Percentiles rank a stretch among this genome's conserved stretches.
Conservation (phyloP, 1,284 basidiomycete genomes). For the Moesziomyces globuligerus region DNA sequence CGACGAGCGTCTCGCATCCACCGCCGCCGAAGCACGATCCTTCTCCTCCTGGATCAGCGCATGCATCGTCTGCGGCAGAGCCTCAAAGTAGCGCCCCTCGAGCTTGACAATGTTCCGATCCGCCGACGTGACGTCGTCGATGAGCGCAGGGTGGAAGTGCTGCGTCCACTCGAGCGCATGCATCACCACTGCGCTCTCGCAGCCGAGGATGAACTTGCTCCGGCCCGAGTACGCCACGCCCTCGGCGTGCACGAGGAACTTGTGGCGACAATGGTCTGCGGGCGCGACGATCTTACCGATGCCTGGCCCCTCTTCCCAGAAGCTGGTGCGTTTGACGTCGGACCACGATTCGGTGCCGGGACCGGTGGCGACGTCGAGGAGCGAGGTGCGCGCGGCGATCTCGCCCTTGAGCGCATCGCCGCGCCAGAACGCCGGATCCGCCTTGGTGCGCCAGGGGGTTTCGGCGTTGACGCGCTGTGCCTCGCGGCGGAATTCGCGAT, state of each 20-base stretch:
- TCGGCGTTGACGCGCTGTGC: constrained; percentile 26
- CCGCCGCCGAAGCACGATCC: too few species aligned
- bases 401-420: constrained; percentile 26
- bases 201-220: constrained; percentile 45
- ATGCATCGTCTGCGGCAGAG: constrained; percentile 15
- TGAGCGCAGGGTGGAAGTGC: constrained; percentile 55
- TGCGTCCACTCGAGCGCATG: constrained; percentile 52
- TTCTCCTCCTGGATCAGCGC: constrained; percentile 14
- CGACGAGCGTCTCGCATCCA: not conserved
- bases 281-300: constrained; percentile 34
- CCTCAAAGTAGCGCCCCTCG: constrained; percentile 16
- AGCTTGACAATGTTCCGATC: constrained; percentile 33
- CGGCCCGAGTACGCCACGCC: constrained; percentile 56
- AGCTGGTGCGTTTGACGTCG: constrained; percentile 49
- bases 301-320: constrained; percentile 32
- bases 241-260: constrained; percentile 54
- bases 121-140: constrained; percentile 4
- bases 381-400: constrained; percentile 24
- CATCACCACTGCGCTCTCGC: constrained; percentile 40
- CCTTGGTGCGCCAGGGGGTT: constrained; percentile 38
- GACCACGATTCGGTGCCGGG: constrained; percentile 26
- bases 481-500: constrained; percentile 32
- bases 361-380: constrained; percentile 28
- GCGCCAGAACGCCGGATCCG: constrained; percentile 34
- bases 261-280: constrained; percentile 42